These are phyloP conservation scores for Stereum hirsutum DNA, from an alignment of 1,284 basidiomycete genomes.

Conservation along the genomic window DNA sequence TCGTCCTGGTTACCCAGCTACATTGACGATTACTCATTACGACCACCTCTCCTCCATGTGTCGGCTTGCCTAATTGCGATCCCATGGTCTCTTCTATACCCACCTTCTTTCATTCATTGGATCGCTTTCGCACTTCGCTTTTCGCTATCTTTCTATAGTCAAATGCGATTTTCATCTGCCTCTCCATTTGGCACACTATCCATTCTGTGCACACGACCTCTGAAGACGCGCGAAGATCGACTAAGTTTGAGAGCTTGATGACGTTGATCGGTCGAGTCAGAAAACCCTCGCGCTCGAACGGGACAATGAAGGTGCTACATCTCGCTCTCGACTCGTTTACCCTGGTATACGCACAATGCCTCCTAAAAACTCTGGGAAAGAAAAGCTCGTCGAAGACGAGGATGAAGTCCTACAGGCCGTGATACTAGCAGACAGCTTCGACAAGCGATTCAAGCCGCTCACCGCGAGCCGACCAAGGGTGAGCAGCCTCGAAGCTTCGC, in stretches of 20 bases:
- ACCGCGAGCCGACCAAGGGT: slow-evolving; percentile 79
- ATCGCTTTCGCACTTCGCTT: slow-evolving; percentile 48
- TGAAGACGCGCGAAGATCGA: too few species aligned
- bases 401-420: slow-evolving; percentile 87
- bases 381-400: slow-evolving; percentile 55
- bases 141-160: slow-evolving; percentile 50
- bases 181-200: too few species aligned
- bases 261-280: too few species aligned
- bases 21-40: slow-evolving; percentile 35
- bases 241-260: too few species aligned
- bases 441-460: slow-evolving; percentile 85
- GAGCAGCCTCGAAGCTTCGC: slow-evolving; percentile 16
- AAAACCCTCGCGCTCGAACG: too few species aligned
- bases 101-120: slow-evolving; percentile 38
- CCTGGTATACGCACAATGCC: slow-evolving; percentile 35
- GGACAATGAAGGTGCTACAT: too few species aligned
- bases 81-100: slow-evolving; percentile 30
- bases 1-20: slow-evolving; percentile 32
- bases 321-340: too few species aligned
- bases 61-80: slow-evolving; percentile 25
- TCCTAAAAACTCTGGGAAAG: slow-evolving; percentile 54
- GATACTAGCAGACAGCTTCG: slow-evolving; percentile 92
- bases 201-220: too few species aligned
- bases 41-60: slow-evolving; percentile 39
- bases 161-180: slow-evolving; percentile 1